Percentiles rank a stretch among this genome's conserved stretches.
Conservation (phyloP, 495 filamentous ascomycete species). For the Trichoderma orchidacearum region DNA sequence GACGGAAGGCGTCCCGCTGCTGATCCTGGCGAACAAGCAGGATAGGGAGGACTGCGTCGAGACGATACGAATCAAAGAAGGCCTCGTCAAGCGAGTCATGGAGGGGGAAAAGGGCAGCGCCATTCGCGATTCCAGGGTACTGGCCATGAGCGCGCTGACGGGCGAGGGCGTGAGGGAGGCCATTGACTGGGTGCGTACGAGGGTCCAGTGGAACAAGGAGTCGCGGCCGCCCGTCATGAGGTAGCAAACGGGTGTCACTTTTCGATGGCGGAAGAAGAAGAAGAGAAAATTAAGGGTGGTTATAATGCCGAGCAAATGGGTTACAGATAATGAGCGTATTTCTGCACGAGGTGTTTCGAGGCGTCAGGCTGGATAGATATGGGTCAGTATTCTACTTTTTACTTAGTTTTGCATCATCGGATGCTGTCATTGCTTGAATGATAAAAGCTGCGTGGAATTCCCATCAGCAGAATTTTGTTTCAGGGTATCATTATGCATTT, state of each 20-base stretch:
- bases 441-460: not conserved
- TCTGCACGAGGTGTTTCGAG: not conserved
- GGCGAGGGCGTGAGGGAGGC: slow-evolving; percentile 88
- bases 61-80: slow-evolving; percentile 93
- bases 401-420: no score
- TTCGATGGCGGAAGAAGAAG: no score
- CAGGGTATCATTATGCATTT: slow-evolving; percentile 12
- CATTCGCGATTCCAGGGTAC: slow-evolving; percentile 76
- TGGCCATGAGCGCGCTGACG: slow-evolving; percentile 82
- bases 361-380: slow-evolving; percentile 1
- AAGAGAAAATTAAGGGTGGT: no score
- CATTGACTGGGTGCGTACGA: slow-evolving; percentile 82
- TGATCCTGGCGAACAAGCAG: slow-evolving; percentile 95
- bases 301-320: no score
- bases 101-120: slow-evolving; percentile 79
- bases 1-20: slow-evolving; percentile 77
- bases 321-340: no score
- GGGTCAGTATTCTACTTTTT: not conserved
- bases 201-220: slow-evolving; percentile 96
- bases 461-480: not conserved
- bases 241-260: slow-evolving; percentile 17
- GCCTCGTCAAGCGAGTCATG: slow-evolving; percentile 83
- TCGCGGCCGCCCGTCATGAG: slow-evolving; percentile 83
- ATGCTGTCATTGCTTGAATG: not conserved
- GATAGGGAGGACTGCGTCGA: slow-evolving; percentile 96